A percentile compares a stretch with the other conserved stretches of the same genome.
Evolutionary conservation across 202 grass and related monocot genomes (phyloP).

Genomic region (Brachypodium distachyon): DNA sequence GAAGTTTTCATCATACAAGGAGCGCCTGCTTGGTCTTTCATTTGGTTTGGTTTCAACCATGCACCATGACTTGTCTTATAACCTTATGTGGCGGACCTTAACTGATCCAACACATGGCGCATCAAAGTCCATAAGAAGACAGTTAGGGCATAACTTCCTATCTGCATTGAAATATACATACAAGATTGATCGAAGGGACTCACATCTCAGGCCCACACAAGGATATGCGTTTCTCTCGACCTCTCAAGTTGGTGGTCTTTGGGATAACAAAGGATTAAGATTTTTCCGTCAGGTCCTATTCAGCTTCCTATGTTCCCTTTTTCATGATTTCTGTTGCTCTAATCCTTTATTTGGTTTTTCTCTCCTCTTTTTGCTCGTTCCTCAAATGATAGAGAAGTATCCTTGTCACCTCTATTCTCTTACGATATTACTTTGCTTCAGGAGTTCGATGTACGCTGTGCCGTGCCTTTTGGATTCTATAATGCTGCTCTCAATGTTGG

Average conservation of each 20-base stretch:
- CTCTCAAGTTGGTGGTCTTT: constrained; percentile 85
- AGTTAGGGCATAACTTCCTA: constrained; percentile 87
- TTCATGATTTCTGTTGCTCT: background rate
- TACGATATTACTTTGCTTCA: constrained; percentile 29
- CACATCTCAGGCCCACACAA: constrained; percentile 65
- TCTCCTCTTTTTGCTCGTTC: background rate
- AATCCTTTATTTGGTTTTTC: background rate
- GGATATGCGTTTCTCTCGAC: constrained; percentile 82
- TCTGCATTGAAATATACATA: constrained; percentile 89
- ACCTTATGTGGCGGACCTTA: constrained; percentile 77
- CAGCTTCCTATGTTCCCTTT: background rate
- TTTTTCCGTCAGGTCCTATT: constrained; percentile 75
- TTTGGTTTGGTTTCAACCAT: constrained; percentile 76
- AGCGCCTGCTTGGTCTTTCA: constrained; percentile 63
- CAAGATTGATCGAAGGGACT: constrained; percentile 80
- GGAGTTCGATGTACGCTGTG: constrained; percentile 83
- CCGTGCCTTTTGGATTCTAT: constrained; percentile 83
- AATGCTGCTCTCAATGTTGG: constrained; percentile 81
- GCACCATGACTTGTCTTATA: constrained; percentile 81
- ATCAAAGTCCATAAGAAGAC: constrained; percentile 72
- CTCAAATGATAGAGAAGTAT: background rate
- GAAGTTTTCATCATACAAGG: constrained; percentile 94
- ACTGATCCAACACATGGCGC: constrained; percentile 65
- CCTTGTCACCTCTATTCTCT: background rate
- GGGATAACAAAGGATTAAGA: constrained; percentile 58